Conservation (phyloP, 768 basidiomycete species). For the Cystobasidium tubakii region DNA sequence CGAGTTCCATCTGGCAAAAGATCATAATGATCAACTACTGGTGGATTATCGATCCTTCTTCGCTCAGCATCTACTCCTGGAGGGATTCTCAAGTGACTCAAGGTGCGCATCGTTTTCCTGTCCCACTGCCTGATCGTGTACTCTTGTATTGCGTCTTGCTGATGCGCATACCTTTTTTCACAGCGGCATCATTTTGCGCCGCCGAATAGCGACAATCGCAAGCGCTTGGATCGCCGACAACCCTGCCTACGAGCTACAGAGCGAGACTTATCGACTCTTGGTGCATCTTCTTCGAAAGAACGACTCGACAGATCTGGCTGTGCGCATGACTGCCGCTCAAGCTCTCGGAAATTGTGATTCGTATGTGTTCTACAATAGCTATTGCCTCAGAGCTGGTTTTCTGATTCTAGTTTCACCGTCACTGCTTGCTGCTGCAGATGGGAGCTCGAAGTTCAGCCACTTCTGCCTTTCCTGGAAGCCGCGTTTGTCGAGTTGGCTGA, state of each 20-base stretch:
- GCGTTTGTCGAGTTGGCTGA: conserved; percentile 63
- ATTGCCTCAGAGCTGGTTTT: too few relatives aligned
- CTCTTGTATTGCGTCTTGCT: too few relatives aligned
- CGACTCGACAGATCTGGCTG: conserved; percentile 74
- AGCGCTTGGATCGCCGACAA: conserved; percentile 71
- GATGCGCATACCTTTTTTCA: not conserved
- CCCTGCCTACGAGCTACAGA: conserved; percentile 49
- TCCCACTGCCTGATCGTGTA: too few relatives aligned
- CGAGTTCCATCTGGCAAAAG: conserved; percentile 51
- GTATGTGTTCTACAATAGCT: too few relatives aligned
- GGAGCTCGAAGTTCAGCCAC: conserved; percentile 60
- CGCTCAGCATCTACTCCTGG: not conserved
- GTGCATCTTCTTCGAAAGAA: conserved; percentile 56
- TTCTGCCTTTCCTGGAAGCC: conserved; percentile 64
- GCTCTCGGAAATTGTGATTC: conserved; percentile 75
- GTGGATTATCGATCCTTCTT: not conserved
- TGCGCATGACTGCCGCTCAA: conserved; percentile 74
- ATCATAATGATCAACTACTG: not conserved
- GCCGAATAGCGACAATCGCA: conserved; percentile 90
- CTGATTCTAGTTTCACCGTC: too few relatives aligned
- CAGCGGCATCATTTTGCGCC: conserved; percentile 85
- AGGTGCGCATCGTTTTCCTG: not conserved
- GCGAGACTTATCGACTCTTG: conserved; percentile 36
- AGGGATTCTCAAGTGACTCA: not conserved
- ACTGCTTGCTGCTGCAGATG: conserved; percentile 46